Conservation (phyloP, 2,329 filamentous ascomycete genomes). For the Penicillium rolfsii region DNA sequence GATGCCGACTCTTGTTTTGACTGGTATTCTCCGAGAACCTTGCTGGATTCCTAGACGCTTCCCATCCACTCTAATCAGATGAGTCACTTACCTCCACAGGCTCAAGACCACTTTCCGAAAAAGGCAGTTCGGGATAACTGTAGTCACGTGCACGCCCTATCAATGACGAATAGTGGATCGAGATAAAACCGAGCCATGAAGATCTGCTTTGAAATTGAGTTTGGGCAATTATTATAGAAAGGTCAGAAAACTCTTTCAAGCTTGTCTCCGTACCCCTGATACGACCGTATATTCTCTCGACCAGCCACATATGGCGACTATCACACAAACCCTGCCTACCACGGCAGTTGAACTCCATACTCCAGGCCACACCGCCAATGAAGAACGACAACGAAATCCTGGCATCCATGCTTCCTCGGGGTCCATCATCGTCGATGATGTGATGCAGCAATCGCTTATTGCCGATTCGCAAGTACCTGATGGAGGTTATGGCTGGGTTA, state of each 20-base stretch:
- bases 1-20: background rate
- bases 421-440: constrained; percentile 29
- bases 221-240: background rate
- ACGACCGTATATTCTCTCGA: background rate
- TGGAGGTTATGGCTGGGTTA: constrained; percentile 39
- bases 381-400: constrained; percentile 24
- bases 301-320: constrained; percentile 19
- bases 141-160: constrained; percentile 12
- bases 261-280: background rate
- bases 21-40: background rate
- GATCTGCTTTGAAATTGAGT: background rate
- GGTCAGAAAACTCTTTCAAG: background rate
- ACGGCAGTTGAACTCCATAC: constrained; percentile 23
- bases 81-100: background rate
- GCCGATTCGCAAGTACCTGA: constrained; percentile 49
- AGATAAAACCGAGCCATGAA: background rate
- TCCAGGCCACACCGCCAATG: constrained; percentile 8
- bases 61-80: background rate
- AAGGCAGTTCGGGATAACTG: constrained; percentile 14
- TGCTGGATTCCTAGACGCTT: background rate
- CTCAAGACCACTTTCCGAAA: background rate
- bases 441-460: constrained; percentile 50
- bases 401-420: constrained; percentile 1
- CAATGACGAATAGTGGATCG: background rate
- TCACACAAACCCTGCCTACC: constrained; percentile 21